Conservation (phyloP, 2,329 filamentous ascomycete species). For the Zymoseptoria passerinii region DNA sequence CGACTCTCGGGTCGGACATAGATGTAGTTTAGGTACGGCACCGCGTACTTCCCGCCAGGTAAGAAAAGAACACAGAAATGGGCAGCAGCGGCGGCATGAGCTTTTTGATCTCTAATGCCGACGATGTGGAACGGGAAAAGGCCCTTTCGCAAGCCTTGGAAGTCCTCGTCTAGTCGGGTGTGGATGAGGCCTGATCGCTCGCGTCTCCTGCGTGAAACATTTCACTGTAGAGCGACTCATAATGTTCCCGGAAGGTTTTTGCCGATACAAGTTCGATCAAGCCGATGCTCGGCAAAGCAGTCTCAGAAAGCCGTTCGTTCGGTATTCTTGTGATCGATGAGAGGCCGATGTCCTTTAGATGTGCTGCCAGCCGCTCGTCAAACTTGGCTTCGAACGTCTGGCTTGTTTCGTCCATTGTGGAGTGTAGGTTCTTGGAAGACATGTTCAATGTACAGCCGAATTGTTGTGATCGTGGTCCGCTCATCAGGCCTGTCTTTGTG, state of each 20-base stretch:
- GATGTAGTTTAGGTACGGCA: slow-evolving; percentile 22
- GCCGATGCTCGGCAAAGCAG: slow-evolving; percentile 13
- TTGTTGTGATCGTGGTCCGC: no score
- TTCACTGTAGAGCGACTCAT: slow-evolving; percentile 12
- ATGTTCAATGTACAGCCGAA: no score
- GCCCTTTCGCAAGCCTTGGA: slow-evolving; percentile 6
- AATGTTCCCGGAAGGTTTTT: slow-evolving; percentile 7
- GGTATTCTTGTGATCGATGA: slow-evolving; percentile 9
- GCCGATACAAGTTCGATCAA: slow-evolving; percentile 16
- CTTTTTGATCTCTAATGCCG: slow-evolving; percentile 14
- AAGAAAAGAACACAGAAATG: slow-evolving; percentile 19
- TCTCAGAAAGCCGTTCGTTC: slow-evolving; percentile 5
- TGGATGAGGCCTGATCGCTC: slow-evolving; percentile 16
- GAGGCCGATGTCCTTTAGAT: slow-evolving; percentile 6
- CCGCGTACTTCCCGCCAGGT: slow-evolving; percentile 4
- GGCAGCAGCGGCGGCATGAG: slow-evolving; percentile 15
- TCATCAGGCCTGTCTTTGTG: no score
- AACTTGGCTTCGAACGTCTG: slow-evolving; percentile 4
- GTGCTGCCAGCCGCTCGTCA: slow-evolving; percentile 2
- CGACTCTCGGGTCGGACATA: slow-evolving; percentile 15
- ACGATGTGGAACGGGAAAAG: slow-evolving; percentile 15
- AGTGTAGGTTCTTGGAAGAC: no score
- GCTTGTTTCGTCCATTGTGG: slow-evolving; percentile 8
- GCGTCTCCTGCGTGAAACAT: slow-evolving; percentile 14
- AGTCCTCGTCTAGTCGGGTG: slow-evolving; percentile 11